Base-by-base conservation (phyloP, 306 rosid genomes). In the Dicorynia guianensis region DNA sequence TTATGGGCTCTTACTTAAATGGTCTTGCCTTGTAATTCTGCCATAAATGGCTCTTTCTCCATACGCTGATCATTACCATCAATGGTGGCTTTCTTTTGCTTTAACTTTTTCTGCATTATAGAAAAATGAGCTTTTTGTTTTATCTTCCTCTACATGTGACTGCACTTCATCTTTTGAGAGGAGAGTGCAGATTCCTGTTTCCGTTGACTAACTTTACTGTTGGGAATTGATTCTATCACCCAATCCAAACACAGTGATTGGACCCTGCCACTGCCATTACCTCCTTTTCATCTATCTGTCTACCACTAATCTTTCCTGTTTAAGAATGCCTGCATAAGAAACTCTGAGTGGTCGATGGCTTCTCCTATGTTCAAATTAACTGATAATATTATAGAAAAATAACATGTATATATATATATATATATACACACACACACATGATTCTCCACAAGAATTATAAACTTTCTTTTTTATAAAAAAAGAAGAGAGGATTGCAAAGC, bases 1-100 rank as follows among this genome's bases (percentile, higher is more conserved):
- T 72, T 20, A 79, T 56, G 69, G 66, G 48, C 78, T 62, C 68
- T 63, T 71, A 53, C 39, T 72, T 60, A 46, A 15, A 48, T 17
- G 60, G 12, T 59, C 15, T 46, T 33, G 17, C 61, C 62, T 47
- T 36, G 59, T 36, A 56, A 48, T 65, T 56, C 62, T 65, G 12
- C 57, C 40, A 35, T 44, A 54, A 64, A 55, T 79, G 36, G 30
- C 33, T 17, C 61, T 35, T 59, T 59, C 36, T 47, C 67, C 78
- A 15, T 46, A 58, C 20, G 62, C 54, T 79, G 46, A 54, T 79
- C 44, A 79, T 79, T 63, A 47, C 33, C 69, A 4, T 64, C 54
- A 18, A 10, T 33, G 59, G 36, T 53, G 72, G 47, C 66, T 69
- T 33, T 43, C 71, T 3, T 59, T 34, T 19, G 17, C 43, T 60